Conservation (phyloP, 2,329 filamentous ascomycete species). For the Penicillium sp. region DNA sequence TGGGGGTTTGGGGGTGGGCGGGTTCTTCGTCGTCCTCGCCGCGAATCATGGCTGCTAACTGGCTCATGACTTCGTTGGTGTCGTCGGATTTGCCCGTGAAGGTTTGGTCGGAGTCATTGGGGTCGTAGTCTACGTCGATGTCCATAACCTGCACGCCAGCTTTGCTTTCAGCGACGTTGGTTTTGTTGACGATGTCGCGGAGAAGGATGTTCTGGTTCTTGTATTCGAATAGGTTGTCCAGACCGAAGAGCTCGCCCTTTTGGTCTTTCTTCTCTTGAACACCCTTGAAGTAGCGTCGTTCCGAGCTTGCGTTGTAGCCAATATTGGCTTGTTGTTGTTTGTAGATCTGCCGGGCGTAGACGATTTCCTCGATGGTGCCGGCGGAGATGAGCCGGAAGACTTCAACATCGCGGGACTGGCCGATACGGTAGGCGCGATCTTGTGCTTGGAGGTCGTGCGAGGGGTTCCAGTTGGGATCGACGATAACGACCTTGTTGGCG, state of each 20-base stretch:
- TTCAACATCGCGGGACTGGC: constrained; percentile 84
- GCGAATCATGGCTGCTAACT: constrained; percentile 58
- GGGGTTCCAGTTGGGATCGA: constrained; percentile 97
- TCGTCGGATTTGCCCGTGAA: too few relatives aligned
- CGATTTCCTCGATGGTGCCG: constrained; percentile 92
- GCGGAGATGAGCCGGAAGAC: constrained; percentile 88
- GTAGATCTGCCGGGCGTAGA: constrained; percentile 94
- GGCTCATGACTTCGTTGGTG: constrained; percentile 61
- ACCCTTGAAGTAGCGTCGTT: constrained; percentile 89
- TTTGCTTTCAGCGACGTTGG: constrained; percentile 86
- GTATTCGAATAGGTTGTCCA: constrained; percentile 77
- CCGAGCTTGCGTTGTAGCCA: constrained; percentile 82
- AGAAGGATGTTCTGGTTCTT: constrained; percentile 70
- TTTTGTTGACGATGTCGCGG: constrained; percentile 95
- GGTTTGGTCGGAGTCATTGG: too few relatives aligned
- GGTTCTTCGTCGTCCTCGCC: constrained; percentile 22
- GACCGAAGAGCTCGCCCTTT: constrained; percentile 88
- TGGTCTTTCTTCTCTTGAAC: constrained; percentile 74
- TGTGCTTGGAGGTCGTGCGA: constrained; percentile 90
- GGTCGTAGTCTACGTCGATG: constrained; percentile 58
- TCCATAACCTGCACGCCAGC: constrained; percentile 72
- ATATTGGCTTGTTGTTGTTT: constrained; percentile 99
- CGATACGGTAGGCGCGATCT: constrained; percentile 90
- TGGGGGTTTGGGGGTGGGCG: constrained; percentile 29
- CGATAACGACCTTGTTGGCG: constrained; percentile 93